Base-by-base conservation (phyloP, 2,329 filamentous ascomycete species). In the Ambrosiella beaveri region DNA sequence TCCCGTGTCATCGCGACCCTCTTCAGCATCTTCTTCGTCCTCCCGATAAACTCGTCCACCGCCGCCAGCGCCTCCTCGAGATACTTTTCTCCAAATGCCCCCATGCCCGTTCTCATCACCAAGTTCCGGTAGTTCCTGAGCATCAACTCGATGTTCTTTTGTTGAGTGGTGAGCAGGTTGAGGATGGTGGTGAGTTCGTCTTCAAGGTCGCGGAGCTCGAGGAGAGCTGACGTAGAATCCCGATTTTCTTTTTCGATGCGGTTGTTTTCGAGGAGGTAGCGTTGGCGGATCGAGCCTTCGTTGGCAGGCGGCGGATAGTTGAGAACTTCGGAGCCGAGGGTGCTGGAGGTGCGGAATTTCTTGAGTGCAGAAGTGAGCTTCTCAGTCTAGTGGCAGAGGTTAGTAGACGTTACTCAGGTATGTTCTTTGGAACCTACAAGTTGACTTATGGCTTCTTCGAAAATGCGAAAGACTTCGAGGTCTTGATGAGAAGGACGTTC, bases 381-480 rank as follows among this genome's bases (percentile, higher is more conserved):
- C 64, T 84, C 81, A 1, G 76, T 81, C 77, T 82, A 7, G 35
- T 27, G 19, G 27, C 27, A 17, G 13, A 4, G 12, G 19, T 61
- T 57, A 51, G 1, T 12, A 0, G 15, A 36, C 2, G 55, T 4
- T 15, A 39, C 1, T 13, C 13, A 47, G 19, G 37, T 17, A 6
- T 7, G 0, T 8, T 17, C 44, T n/a, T 17, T 47, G 44, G 11
- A 47, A 59, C 70, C 51, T 65, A 82, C 80, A 62, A 84, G 64
- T 19, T 82, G 76, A 11, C 79, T 81, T 38, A 84, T 80, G 4
- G 80, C 81, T 61, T 84, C 81, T 62, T 83, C 80, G 52, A 84
- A 84, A 0, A 84, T 80, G 1, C 80, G 75, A 59, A 84, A 81
- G 0, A 84, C 72, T 60, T 84, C 79, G 0, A 84, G 68, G 52